Base-by-base conservation (phyloP, 78 protist genomes). In the Protostelium mycophagum region DNA sequence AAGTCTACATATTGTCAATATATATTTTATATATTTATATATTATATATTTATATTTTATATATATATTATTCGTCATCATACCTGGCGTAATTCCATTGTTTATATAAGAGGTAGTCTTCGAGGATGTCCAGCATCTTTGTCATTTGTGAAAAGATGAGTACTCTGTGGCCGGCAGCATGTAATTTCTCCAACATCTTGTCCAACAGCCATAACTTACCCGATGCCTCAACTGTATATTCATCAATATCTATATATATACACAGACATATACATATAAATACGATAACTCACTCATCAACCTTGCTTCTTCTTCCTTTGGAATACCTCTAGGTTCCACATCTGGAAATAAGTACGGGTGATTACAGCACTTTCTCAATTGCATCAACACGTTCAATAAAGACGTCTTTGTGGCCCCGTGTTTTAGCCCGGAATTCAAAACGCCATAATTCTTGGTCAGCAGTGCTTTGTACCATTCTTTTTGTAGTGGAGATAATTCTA, bases 201-300 rank as follows among this genome's bases (percentile, higher is more conserved):
- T 98, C 99, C n/a, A 98, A 91, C 0, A 98, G 84, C 63, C 34
- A 83, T 92, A 99, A 39, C 93, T 98, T 98, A 31, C 99, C 99
- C 0, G 94, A 88, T 38, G 38, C 87, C 38, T 89, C 84, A 34
- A 91, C 91, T 83, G 94, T 10, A 37, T 91, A 63, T n/a, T 84
- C 87, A 86, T 92, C 94, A 36, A 88, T 16, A 51, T 51, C 73
- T 51, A 5, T 25, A 51, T 51, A 51, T 51, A 16, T 25, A 25
- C 73, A 16, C 16, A 5, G 16, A 51, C 73, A 51, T 51, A 5
- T 5, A 25, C 31, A 51, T 51, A 5, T 25, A 5, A 16, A 51
- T 51, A 16, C 16, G 73, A 51, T 51, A 16, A 51, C 73, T 51
- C 73, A 51, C 73, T 51, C 73, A 51, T 51, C 73, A 51, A 16